Evolutionary conservation across 2,329 filamentous ascomycete species (phyloP).

Genomic region (Monosporascus cannonballus): DNA sequence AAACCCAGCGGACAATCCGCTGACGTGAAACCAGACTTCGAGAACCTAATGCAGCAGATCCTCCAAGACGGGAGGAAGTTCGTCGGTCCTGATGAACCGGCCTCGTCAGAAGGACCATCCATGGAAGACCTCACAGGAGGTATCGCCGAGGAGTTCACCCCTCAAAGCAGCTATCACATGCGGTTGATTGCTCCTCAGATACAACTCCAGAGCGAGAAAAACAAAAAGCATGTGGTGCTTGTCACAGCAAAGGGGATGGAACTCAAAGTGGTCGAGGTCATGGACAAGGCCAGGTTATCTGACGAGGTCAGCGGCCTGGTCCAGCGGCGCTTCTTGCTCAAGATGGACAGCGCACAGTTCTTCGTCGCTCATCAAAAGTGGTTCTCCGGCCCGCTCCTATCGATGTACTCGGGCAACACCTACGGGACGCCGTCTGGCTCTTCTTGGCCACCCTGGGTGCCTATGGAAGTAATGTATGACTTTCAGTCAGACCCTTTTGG

Average conservation of each 20-base stretch:
- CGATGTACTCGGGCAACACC: slow-evolving; percentile 88
- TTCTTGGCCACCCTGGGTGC: slow-evolving; percentile 96
- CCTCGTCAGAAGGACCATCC: slow-evolving; percentile 28
- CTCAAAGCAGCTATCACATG: slow-evolving; percentile 91
- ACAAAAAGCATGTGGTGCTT: slow-evolving; percentile 93
- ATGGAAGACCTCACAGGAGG: slow-evolving; percentile 64
- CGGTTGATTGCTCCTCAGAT: slow-evolving; percentile 96
- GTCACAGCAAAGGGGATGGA: slow-evolving; percentile 97
- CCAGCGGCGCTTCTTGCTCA: slow-evolving; percentile 85
- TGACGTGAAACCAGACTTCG: slow-evolving; percentile 59
- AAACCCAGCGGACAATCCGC: slow-evolving; percentile 42
- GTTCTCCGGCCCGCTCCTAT: slow-evolving; percentile 75
- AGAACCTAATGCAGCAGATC: slow-evolving; percentile 81
- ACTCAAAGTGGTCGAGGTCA: slow-evolving; percentile 92
- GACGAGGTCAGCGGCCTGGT: slow-evolving; percentile 94
- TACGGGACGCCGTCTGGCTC: slow-evolving; percentile 83
- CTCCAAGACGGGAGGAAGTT: slow-evolving; percentile 79
- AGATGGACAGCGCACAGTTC: slow-evolving; percentile 97
- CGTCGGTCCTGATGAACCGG: slow-evolving; percentile 63
- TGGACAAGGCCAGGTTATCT: slow-evolving; percentile 89
- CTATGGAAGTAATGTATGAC: slow-evolving; percentile 97
- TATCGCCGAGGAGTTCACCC: slow-evolving; percentile 79
- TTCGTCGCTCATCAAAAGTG: slow-evolving; percentile 94
- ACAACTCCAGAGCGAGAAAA: slow-evolving; percentile 97
- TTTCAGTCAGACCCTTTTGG: slow-evolving; percentile 91